A percentile compares a stretch with the other conserved stretches of the same genome.
Evolutionary conservation across 306 rosid species (phyloP).

Genomic region (Dalbergia oliveri): DNA sequence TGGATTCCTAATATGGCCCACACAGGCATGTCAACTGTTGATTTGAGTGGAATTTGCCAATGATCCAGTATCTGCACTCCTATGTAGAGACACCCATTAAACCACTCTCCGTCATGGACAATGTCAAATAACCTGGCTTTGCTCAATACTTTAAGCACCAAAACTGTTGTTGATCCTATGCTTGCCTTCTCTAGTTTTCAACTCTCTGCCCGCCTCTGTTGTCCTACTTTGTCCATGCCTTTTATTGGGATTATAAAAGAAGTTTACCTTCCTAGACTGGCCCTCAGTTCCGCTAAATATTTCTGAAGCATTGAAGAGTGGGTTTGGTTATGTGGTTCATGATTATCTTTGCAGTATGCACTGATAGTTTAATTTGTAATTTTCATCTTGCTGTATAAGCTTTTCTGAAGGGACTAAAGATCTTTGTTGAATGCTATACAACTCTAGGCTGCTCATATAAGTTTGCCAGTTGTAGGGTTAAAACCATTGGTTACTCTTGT

Average conservation of each 20-base stretch:
- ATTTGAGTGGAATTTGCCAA: neutral
- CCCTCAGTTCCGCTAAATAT: constrained; percentile 22
- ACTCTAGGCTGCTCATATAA: neutral
- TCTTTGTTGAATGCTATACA: neutral
- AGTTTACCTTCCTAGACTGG: too few relatives aligned
- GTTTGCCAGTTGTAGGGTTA: neutral
- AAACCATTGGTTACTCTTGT: neutral
- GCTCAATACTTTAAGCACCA: neutral
- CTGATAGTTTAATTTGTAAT: neutral
- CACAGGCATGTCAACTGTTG: neutral
- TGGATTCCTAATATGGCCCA: neutral
- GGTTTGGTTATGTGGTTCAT: constrained; percentile 7
- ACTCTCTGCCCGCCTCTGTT: neutral
- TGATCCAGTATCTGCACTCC: neutral
- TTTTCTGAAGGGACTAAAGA: neutral
- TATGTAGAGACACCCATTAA: neutral
- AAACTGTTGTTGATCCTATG: neutral
- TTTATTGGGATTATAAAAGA: neutral
- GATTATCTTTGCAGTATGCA: neutral
- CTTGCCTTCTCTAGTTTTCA: neutral
- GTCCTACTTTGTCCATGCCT: neutral
- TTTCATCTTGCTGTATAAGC: neutral
- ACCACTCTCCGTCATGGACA: neutral
- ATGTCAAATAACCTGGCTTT: neutral
- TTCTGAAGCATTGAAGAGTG: neutral